Conservation (phyloP, 2,329 filamentous ascomycete species). For the Stagonosporopsis chrysanthemi region DNA sequence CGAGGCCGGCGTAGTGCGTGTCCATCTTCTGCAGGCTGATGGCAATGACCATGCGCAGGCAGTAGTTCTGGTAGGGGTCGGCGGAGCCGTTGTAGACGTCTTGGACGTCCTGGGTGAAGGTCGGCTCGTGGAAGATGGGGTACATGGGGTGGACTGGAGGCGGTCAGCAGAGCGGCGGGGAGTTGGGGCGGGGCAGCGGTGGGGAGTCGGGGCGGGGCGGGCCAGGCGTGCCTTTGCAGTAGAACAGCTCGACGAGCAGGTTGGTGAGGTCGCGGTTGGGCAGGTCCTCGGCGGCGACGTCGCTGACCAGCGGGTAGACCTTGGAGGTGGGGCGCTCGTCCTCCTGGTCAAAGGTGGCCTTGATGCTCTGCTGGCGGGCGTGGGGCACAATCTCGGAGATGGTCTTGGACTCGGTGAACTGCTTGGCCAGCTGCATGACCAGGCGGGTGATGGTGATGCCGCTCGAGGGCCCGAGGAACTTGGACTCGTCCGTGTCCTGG, state of each 20-base stretch:
- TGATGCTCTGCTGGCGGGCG: constrained; percentile 69
- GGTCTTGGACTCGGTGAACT: constrained; percentile 86
- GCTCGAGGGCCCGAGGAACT: constrained; percentile 91
- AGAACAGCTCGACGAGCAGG: constrained; percentile 83
- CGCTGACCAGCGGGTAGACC: constrained; percentile 89
- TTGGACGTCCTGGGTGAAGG: constrained; percentile 77
- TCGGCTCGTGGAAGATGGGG: constrained; percentile 84
- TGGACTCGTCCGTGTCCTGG: constrained; percentile 83
- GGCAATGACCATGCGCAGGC: constrained; percentile 88
- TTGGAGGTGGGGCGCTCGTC: constrained; percentile 73
- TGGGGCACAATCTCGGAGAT: constrained; percentile 93
- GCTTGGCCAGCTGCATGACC: constrained; percentile 95
- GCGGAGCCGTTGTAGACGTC: constrained; percentile 78
- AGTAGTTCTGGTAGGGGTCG: constrained; percentile 86
- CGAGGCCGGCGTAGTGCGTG: constrained; percentile 86
- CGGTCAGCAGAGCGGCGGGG: constrained; percentile 22
- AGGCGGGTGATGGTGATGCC: constrained; percentile 94
- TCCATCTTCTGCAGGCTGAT: constrained; percentile 94
- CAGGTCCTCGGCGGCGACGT: constrained; percentile 76
- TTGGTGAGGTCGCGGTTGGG: constrained; percentile 78
- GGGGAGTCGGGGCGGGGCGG: too few species aligned
- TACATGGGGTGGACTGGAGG: constrained; percentile 81
- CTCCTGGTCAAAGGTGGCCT: constrained; percentile 73
- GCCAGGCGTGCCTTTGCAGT: constrained; percentile 82
- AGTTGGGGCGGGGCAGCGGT: constrained; percentile 2